Evolutionary conservation across 108 stramenopile genomes (phyloP).

Genomic region (Aurantiochytrium sp.): DNA sequence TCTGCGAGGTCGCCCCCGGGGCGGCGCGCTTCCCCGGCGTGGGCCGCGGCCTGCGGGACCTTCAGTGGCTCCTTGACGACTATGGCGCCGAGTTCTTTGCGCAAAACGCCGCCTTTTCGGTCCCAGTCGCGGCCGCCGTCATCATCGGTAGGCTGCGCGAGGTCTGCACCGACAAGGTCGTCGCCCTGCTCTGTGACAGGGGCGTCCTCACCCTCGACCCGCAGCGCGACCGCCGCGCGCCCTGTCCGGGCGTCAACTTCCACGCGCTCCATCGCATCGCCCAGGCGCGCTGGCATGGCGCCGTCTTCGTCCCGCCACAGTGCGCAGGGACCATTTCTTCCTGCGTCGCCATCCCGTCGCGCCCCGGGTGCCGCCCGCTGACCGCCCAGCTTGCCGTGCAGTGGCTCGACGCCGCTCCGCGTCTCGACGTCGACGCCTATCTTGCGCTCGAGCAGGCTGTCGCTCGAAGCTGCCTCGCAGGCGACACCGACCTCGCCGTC

Average conservation of each 20-base stretch:
- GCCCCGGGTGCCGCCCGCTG: not conserved
- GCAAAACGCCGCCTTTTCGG: not conserved
- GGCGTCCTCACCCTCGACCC: not conserved
- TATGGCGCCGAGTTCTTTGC: not conserved
- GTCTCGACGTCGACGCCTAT: not conserved
- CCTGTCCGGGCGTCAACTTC: not conserved
- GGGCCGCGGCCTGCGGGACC: not conserved
- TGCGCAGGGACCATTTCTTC: not conserved
- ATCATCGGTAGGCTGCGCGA: not conserved
- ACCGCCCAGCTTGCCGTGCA: not conserved
- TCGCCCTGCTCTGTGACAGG: not conserved
- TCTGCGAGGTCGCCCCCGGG: not conserved
- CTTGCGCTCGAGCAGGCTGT: not conserved
- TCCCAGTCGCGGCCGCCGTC: not conserved
- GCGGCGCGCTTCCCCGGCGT: not conserved
- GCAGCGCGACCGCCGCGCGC: not conserved
- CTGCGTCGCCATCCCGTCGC: not conserved
- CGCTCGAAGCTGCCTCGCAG: not conserved
- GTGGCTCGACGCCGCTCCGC: not conserved
- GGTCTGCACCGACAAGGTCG: not conserved
- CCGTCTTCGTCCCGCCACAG: not conserved
- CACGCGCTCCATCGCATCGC: not conserved
- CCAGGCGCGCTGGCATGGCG: not conserved
- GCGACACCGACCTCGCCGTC: not conserved
- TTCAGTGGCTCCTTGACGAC: not conserved